These are phyloP conservation scores for Fragaria vesca DNA, from an alignment of 306 rosid species.

Conservation along the genomic window DNA sequence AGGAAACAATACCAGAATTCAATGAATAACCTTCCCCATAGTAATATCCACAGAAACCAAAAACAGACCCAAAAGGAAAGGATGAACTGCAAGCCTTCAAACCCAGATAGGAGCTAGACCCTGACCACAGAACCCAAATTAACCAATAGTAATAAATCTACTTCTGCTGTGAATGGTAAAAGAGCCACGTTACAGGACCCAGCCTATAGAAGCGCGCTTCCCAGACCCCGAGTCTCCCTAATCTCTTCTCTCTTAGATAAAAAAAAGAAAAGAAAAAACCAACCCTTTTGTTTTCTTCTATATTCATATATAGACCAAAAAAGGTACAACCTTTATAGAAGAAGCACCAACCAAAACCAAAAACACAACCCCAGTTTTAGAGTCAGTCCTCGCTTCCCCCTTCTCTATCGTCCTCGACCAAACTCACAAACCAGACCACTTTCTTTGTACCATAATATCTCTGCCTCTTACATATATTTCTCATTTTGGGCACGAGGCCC, in stretches of 20 bases:
- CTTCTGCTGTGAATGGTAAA: not conserved
- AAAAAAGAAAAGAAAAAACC: not conserved
- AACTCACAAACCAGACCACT: conserved; percentile 22
- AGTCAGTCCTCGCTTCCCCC: conserved; percentile 11
- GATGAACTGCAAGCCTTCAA: not conserved
- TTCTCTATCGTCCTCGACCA: conserved; percentile 7
- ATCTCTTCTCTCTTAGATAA: not conserved
- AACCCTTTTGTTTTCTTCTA: not conserved
- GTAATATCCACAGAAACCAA: not conserved
- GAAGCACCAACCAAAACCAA: conserved; percentile 11
- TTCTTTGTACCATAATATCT: conserved; percentile 15
- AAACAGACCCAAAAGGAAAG: not conserved
- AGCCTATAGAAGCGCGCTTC: conserved; percentile 33
- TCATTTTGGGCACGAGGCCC: conserved; percentile 61
- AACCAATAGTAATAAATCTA: not conserved
- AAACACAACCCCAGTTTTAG: conserved; percentile 16
- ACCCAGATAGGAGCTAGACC: not conserved
- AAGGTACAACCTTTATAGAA: not conserved
- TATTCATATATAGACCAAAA: not conserved
- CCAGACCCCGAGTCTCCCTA: conserved; percentile 20
- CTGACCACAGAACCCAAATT: not conserved
- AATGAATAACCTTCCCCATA: not conserved
- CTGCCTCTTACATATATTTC: not conserved
- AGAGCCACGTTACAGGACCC: conserved; percentile 20
- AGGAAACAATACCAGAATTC: not conserved